Evolutionary conservation across 2,329 filamentous ascomycete species (phyloP).

Genomic region (Monilinia laxa): DNA sequence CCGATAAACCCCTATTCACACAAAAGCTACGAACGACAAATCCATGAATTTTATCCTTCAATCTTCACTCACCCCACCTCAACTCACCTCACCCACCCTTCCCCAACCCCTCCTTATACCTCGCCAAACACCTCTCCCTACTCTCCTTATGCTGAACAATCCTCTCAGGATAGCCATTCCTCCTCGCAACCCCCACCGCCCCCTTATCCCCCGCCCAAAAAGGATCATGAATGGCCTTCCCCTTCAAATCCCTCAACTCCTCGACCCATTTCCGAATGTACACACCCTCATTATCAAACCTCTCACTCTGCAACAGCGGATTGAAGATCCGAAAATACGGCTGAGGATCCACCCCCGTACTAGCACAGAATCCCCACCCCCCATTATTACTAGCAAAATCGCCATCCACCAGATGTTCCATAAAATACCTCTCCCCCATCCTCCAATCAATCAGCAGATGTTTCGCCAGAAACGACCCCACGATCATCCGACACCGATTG

Average conservation of each 20-base stretch:
- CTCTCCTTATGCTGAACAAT: conserved; percentile 73
- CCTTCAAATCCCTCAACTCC: conserved; percentile 64
- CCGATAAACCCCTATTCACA: too few relatives aligned
- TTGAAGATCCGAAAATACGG: conserved; percentile 93
- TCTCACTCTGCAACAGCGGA: conserved; percentile 79
- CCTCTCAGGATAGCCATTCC: conserved; percentile 68
- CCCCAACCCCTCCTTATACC: conserved; percentile 67
- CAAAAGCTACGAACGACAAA: too few relatives aligned
- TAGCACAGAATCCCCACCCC: conserved; percentile 51
- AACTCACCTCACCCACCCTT: conserved; percentile 32
- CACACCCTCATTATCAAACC: conserved; percentile 74
- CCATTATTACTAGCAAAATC: conserved; percentile 42
- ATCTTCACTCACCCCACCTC: too few relatives aligned
- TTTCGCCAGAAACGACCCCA: conserved; percentile 77
- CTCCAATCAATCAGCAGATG: conserved; percentile 83
- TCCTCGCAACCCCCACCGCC: conserved; percentile 58
- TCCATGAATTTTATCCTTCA: too few relatives aligned
- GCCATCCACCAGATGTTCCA: conserved; percentile 58
- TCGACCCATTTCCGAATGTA: conserved; percentile 84
- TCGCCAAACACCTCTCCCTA: conserved; percentile 64
- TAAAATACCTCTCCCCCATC: conserved; percentile 77
- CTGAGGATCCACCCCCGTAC: conserved; percentile 77
- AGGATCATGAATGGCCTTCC: conserved; percentile 76
- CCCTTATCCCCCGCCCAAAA: conserved; percentile 62
- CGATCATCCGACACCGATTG: conserved; percentile 82